phyloP scores from a whole-genome alignment of 148 eudicot species.

The Vaccinium myrtillus region DNA sequence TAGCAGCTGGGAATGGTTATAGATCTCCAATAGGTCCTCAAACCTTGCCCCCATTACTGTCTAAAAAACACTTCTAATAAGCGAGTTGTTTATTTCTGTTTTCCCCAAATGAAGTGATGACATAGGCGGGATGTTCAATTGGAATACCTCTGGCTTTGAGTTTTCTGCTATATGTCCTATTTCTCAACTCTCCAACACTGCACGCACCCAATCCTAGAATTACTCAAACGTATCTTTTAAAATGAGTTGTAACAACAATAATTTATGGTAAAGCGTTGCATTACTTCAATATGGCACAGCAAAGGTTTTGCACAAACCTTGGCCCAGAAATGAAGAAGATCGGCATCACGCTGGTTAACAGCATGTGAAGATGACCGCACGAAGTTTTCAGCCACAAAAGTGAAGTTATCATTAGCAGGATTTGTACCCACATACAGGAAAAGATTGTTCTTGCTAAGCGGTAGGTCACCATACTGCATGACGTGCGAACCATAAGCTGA shows the following conservation, averaged over 20 bases:
- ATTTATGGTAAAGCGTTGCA: neutral
- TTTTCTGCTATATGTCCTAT: neutral
- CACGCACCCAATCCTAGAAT: slow-evolving; percentile 5
- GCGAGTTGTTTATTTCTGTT: neutral
- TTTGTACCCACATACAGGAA: slow-evolving; percentile 78
- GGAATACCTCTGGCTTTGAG: neutral
- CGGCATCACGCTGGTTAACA: slow-evolving; percentile 97
- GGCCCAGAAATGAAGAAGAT: slow-evolving; percentile 93
- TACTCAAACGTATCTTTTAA: neutral
- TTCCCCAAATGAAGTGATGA: neutral
- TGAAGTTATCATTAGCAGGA: slow-evolving; percentile 89
- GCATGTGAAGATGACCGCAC: slow-evolving; percentile 50
- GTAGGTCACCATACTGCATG: slow-evolving; percentile 84
- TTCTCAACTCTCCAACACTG: slow-evolving; percentile 2
- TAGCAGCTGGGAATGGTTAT: neutral
- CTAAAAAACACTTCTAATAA: neutral
- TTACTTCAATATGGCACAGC: neutral
- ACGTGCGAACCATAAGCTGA: slow-evolving; percentile 86
- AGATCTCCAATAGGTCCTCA: neutral
- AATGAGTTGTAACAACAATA: neutral
- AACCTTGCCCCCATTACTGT: neutral
- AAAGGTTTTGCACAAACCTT: slow-evolving; percentile 52
- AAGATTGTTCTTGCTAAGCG: slow-evolving; percentile 53
- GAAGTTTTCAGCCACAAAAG: slow-evolving; percentile 54
- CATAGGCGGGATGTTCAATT: neutral